phyloP scores from a whole-genome alignment of 176 grass and related monocot species.

The Triticum monococcum region DNA sequence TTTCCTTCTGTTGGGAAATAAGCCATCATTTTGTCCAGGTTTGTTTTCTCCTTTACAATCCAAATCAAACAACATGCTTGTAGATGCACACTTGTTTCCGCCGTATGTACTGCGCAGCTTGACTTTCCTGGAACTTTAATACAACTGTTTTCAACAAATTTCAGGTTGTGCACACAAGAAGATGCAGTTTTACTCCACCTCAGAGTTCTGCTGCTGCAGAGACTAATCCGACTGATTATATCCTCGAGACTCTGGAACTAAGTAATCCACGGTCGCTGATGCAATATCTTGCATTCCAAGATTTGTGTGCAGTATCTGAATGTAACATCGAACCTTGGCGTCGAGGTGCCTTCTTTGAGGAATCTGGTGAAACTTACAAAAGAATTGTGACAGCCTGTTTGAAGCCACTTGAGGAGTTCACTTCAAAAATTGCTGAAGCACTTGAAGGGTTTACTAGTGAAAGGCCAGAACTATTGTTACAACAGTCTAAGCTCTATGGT shows the following conservation, averaged over 20 bases:
- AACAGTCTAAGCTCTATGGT: slow-evolving; percentile 59
- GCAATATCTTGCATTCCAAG: slow-evolving; percentile 89
- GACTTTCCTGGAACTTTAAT: neutral
- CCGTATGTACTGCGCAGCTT: slow-evolving; percentile 4
- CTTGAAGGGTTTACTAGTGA: slow-evolving; percentile 59
- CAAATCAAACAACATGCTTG: neutral
- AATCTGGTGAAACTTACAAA: slow-evolving; percentile 91
- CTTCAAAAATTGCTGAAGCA: slow-evolving; percentile 62
- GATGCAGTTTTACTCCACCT: slow-evolving; percentile 73
- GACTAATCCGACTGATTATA: slow-evolving; percentile 75
- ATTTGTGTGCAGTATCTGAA: slow-evolving; percentile 85
- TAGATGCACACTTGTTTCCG: slow-evolving; percentile 19
- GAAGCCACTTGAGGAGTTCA: slow-evolving; percentile 78
- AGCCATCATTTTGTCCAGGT: slow-evolving; percentile 94
- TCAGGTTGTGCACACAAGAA: slow-evolving; percentile 89
- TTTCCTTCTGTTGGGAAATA: slow-evolving; percentile 89
- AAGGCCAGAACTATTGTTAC: slow-evolving; percentile 53
- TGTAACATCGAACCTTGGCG: slow-evolving; percentile 84
- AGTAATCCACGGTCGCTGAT: slow-evolving; percentile 66
- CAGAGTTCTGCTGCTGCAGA: slow-evolving; percentile 85
- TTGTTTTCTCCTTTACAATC: slow-evolving; percentile 20
- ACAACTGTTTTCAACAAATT: slow-evolving; percentile 31
- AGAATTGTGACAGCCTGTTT: slow-evolving; percentile 68
- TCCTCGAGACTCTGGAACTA: slow-evolving; percentile 81
- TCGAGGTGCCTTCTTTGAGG: slow-evolving; percentile 79